Base-by-base conservation (phyloP, 106 monocot species). In the Xerophyta viscosa region DNA sequence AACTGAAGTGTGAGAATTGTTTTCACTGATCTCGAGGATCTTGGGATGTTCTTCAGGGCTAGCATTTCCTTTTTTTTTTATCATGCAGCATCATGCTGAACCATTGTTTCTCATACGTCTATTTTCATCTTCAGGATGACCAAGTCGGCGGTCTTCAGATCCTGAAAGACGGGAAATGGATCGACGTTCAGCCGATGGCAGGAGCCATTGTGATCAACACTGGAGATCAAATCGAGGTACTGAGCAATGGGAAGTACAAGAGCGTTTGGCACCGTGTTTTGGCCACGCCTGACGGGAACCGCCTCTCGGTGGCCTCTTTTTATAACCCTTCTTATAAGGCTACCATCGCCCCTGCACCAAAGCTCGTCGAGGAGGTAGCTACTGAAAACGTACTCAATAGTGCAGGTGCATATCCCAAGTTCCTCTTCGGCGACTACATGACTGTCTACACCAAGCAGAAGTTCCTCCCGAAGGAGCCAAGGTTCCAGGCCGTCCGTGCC, bases 201-300 rank as follows among this genome's bases (percentile, higher is more conserved):
- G 52, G 73, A 46, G 56, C 90, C 26, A 74, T 90, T 41, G 84
- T 90, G 27, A 71, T 84, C 59, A 90, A 90, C 77, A 90, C 77
- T 11, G 90, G 90, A 4, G 90, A 90, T 59, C 84, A 90, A 62
- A 71, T 90, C 2, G 90, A 90, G 65, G 90, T 77, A 3, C 37
- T 90, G 12, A 81, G 73, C 68, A 90, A 90, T 20, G 89, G 89
- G 7, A 24, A 20, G 27, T 72, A 72, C 54, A 66, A 54, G 53
- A 72, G 72, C 43, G 65, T 41, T 2, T 56, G 52, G 59, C 72
- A 72, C 60, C 65, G 72, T 7, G 66, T 66, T 24, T 33, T 65
- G 5, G 33, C 52, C 27, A 27, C 26, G 6, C 3, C 45, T 0
- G 48, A 54, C 21, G 70, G 62, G n/a, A 62, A 55, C 54, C 79